Evolutionary conservation across 202 grass and related monocot genomes (phyloP).

Genomic region (Setaria italica): DNA sequence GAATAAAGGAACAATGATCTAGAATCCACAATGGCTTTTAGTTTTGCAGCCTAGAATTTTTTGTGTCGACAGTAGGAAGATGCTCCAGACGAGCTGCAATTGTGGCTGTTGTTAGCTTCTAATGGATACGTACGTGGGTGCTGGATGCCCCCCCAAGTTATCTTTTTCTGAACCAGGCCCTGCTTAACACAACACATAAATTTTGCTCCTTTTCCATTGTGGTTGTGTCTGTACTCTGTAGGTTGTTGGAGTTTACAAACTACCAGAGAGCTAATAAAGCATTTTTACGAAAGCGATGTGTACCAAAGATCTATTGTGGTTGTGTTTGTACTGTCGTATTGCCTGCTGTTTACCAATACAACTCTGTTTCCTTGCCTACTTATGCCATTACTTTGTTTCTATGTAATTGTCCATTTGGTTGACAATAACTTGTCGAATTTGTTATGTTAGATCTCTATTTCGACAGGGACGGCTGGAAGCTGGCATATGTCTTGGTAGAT

Average conservation of each 20-base stretch:
- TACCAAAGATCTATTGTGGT: not conserved
- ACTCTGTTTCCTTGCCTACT: not conserved
- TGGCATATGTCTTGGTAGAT: conserved; percentile 30
- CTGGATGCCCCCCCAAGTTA: not conserved
- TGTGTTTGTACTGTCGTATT: not conserved
- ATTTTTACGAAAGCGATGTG: not conserved
- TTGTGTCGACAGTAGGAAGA: conserved; percentile 28
- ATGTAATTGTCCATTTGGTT: not conserved
- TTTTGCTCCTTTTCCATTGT: conserved; percentile 23
- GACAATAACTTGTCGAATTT: not conserved
- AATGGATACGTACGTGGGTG: conserved; percentile 32
- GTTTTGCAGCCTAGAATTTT: conserved; percentile 57
- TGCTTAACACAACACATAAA: conserved; percentile 27
- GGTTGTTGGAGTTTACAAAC: conserved; percentile 34
- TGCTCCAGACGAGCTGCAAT: conserved; percentile 3
- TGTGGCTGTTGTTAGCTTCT: conserved; percentile 36
- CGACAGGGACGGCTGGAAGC: conserved; percentile 19
- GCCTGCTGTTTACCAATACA: not conserved
- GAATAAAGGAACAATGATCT: conserved; percentile 32
- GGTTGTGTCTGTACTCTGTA: conserved; percentile 3
- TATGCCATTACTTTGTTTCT: not conserved
- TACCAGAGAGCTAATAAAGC: conserved; percentile 45
- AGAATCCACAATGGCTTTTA: conserved; percentile 21
- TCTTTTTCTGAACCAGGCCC: not conserved
- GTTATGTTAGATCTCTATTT: not conserved